Evolutionary conservation across 2,329 filamentous ascomycete species (phyloP).

Genomic region (Mariannaea elegans): DNA sequence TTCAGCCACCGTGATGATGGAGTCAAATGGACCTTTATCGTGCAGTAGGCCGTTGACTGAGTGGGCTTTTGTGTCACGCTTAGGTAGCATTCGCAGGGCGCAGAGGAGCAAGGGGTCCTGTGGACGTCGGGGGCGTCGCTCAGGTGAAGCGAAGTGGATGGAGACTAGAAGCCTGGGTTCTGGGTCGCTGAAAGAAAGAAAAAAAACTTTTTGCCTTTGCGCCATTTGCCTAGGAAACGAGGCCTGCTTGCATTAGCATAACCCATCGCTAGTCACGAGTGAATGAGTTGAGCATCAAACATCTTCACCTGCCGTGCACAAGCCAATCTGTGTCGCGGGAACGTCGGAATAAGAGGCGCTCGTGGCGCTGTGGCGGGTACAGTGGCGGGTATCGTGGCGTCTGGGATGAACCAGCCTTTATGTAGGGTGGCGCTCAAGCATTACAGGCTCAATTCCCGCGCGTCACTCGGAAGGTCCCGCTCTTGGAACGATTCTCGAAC

Average conservation of each 20-base stretch:
- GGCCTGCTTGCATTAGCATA: constrained; percentile 30
- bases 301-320: constrained; percentile 20
- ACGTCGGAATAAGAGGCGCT: constrained; percentile 17
- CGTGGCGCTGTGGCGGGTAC: constrained; percentile 18
- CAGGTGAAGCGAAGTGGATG: constrained; percentile 36
- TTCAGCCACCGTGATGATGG: constrained; percentile 23
- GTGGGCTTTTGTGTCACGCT: constrained; percentile 20
- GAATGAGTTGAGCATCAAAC: constrained; percentile 9
- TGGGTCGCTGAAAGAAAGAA: constrained; percentile 16
- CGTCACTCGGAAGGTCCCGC: constrained; percentile 23
- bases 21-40: constrained; percentile 26
- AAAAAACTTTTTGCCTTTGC: constrained; percentile 5
- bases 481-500: constrained; percentile 40
- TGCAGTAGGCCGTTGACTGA: constrained; percentile 21
- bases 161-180: constrained; percentile 23
- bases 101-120: constrained; percentile 33
- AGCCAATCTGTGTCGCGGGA: constrained; percentile 16
- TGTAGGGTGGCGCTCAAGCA: constrained; percentile 25
- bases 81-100: constrained; percentile 16
- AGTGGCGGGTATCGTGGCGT: constrained; percentile 16
- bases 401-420: constrained; percentile 30
- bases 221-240: constrained; percentile 4
- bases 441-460: constrained; percentile 38
- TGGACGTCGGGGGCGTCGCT: constrained; percentile 29
- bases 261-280: constrained; percentile 24